phyloP scores from a whole-genome alignment of 2,329 filamentous ascomycete species.

The Apiospora saccharicola region DNA sequence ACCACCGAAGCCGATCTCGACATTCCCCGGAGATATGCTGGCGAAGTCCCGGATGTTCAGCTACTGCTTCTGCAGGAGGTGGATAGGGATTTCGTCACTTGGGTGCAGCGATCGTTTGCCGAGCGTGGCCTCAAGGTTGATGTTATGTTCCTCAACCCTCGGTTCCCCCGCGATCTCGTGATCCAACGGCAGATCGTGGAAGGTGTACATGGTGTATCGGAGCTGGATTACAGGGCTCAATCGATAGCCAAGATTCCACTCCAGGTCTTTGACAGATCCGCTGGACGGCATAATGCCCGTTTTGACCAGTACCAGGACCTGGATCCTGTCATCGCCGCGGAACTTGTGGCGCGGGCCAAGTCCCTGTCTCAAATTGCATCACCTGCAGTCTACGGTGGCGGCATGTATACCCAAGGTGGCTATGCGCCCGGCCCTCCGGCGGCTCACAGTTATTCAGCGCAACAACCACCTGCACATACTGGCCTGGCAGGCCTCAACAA shows the following conservation, averaged over 20 bases:
- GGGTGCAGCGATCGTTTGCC: slow-evolving; percentile 80
- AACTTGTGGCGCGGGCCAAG: slow-evolving; percentile 80
- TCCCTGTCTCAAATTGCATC: slow-evolving; percentile 43
- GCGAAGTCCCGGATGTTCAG: slow-evolving; percentile 87
- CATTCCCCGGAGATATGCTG: slow-evolving; percentile 75
- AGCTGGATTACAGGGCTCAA: slow-evolving; percentile 76
- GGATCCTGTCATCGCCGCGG: slow-evolving; percentile 78
- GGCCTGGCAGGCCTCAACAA: slow-evolving; percentile 37
- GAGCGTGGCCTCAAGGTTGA: slow-evolving; percentile 76
- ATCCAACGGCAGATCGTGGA: slow-evolving; percentile 86
- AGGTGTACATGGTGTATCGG: slow-evolving; percentile 85
- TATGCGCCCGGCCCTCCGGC: slow-evolving; percentile 35
- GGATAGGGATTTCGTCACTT: slow-evolving; percentile 80
- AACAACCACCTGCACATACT: slow-evolving; percentile 18
- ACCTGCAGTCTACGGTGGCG: slow-evolving; percentile 37
- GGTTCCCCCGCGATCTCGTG: slow-evolving; percentile 79
- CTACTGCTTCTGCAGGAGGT: slow-evolving; percentile 83
- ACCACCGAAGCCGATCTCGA: slow-evolving; percentile 66
- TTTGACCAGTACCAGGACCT: slow-evolving; percentile 90
- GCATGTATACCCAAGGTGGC: slow-evolving; percentile 26
- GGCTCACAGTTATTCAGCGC: slow-evolving; percentile 34
- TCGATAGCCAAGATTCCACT: slow-evolving; percentile 77
- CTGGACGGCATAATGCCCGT: slow-evolving; percentile 75
- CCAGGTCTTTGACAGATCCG: slow-evolving; percentile 84
- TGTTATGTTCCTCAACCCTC: slow-evolving; percentile 79